These are phyloP conservation scores for Verruconis gallopava DNA, from an alignment of 2,329 filamentous ascomycete species.

Conservation along the genomic window DNA sequence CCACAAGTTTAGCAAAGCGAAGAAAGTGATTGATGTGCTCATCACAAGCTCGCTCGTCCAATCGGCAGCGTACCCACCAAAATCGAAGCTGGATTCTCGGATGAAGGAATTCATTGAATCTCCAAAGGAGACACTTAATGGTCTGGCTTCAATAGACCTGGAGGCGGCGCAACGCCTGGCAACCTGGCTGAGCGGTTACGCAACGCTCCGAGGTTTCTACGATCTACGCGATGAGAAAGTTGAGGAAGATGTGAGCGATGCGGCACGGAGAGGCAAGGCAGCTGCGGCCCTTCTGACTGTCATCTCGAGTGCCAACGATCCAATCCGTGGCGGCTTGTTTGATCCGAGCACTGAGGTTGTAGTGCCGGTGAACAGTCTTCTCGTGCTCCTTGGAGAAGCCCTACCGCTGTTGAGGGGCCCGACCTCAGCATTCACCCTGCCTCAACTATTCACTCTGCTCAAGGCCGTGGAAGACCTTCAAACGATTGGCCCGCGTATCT, in stretches of 20 bases:
- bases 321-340: constrained; percentile 81
- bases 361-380: constrained; percentile 75
- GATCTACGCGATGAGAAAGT: constrained; percentile 59
- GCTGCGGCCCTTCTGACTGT: constrained; percentile 67
- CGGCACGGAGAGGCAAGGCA: constrained; percentile 27
- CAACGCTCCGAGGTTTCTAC: constrained; percentile 81
- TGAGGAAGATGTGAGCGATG: neutral
- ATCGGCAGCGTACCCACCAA: constrained; percentile 64
- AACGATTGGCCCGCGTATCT: constrained; percentile 61
- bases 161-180: constrained; percentile 75
- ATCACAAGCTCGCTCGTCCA: constrained; percentile 80
- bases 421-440: constrained; percentile 46
- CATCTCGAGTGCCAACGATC: constrained; percentile 74
- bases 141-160: constrained; percentile 60
- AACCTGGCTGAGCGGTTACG: constrained; percentile 80
- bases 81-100: constrained; percentile 57
- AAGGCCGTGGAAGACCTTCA: constrained; percentile 70
- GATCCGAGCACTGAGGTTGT: constrained; percentile 70
- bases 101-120: constrained; percentile 57
- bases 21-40: constrained; percentile 72
- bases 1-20: constrained; percentile 64
- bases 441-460: constrained; percentile 62
- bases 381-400: constrained; percentile 73
- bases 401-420: constrained; percentile 58
- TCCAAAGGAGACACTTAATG: constrained; percentile 57